These are phyloP conservation scores for Austroboletus novae-zelandiae DNA, from an alignment of 1,284 basidiomycete genomes.

Conservation along the genomic window DNA sequence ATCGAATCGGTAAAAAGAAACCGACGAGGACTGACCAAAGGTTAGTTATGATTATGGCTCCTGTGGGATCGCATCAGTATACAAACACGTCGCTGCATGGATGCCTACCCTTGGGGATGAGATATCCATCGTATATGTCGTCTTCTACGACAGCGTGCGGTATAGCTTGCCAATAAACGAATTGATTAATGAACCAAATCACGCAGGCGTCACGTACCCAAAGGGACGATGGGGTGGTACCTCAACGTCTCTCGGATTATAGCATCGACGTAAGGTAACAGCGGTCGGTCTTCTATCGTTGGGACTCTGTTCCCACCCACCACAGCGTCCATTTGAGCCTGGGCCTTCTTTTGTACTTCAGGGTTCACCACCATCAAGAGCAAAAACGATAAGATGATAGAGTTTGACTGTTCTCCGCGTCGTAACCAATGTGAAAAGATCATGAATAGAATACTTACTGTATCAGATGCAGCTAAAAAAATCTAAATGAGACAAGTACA, in stretches of 20 bases:
- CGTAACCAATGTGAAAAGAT: neutral
- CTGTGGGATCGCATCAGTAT: slow-evolving; percentile 8
- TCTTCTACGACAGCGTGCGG: slow-evolving; percentile 20
- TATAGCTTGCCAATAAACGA: slow-evolving; percentile 10
- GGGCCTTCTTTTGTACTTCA: slow-evolving; percentile 27
- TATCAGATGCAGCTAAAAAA: slow-evolving; percentile 20
- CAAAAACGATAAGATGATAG: slow-evolving; percentile 28
- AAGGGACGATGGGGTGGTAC: slow-evolving; percentile 1
- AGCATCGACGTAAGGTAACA: slow-evolving; percentile 33
- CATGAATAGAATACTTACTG: slow-evolving; percentile 10
- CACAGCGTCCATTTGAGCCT: slow-evolving; percentile 32
- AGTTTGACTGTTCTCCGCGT: slow-evolving; percentile 14
- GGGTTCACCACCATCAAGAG: slow-evolving; percentile 35
- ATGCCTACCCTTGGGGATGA: slow-evolving; percentile 22
- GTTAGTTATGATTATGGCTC: slow-evolving; percentile 19
- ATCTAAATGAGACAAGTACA: neutral
- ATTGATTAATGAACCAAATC: too few relatives aligned
- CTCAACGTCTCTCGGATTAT: slow-evolving; percentile 24
- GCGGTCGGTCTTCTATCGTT: slow-evolving; percentile 24
- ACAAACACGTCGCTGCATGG: neutral
- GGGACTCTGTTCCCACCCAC: slow-evolving; percentile 30
- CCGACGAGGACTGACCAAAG: slow-evolving; percentile 15
- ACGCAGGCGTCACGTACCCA: slow-evolving; percentile 1
- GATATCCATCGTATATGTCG: slow-evolving; percentile 21
- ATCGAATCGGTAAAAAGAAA: neutral